phyloP scores from a whole-genome alignment of 805 yeast genomes.

The Komagataella pastoris region DNA sequence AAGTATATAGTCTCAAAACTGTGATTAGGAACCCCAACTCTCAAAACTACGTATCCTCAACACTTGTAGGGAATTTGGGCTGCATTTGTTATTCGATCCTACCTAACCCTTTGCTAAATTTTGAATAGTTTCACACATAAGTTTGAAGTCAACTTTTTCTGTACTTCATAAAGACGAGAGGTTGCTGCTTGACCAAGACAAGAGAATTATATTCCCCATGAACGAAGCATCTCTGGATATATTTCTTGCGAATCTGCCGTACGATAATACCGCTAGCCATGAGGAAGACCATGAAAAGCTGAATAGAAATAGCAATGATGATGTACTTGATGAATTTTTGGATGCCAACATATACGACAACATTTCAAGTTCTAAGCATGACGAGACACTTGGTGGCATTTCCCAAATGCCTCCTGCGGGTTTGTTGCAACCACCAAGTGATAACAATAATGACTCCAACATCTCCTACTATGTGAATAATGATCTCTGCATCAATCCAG shows the following conservation, averaged over 20 bases:
- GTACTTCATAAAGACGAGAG: background rate
- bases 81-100: background rate
- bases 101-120: background rate
- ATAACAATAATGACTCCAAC: background rate
- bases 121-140: background rate
- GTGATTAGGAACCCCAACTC: background rate
- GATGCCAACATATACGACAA: slow-evolving; percentile 36
- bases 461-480: slow-evolving; percentile 1
- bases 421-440: background rate
- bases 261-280: background rate
- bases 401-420: background rate
- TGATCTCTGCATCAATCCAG: slow-evolving; percentile 1
- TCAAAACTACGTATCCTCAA: background rate
- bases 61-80: background rate
- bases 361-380: background rate
- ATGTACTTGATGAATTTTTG: slow-evolving; percentile 42
- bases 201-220: background rate
- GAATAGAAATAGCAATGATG: slow-evolving; percentile 18
- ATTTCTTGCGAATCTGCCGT: background rate
- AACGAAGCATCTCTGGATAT: background rate
- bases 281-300: background rate
- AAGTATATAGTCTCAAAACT: background rate
- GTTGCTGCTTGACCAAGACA: background rate
- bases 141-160: background rate
- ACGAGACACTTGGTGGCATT: background rate